Conservation (phyloP, 192 early-diverging fungal genomes). For the Linnemannia hyalina region DNA sequence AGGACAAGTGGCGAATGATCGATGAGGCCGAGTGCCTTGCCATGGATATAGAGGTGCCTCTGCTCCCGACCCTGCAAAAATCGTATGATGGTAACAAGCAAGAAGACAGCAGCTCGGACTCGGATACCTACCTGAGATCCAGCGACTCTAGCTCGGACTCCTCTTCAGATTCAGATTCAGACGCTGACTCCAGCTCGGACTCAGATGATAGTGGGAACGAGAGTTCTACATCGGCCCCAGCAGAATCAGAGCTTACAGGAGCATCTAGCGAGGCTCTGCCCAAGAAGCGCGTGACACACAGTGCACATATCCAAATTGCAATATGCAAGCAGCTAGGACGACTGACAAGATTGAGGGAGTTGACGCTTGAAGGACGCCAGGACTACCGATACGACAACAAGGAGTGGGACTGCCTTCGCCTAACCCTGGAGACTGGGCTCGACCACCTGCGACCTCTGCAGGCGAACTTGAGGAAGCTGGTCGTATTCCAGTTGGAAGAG, state of each 20-base stretch:
- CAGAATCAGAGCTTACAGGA: neutral
- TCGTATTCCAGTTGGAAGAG: constrained; percentile 10
- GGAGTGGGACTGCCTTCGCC: constrained; percentile 12
- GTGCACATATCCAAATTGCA: constrained; percentile 9
- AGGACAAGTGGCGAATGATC: neutral
- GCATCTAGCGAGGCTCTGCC: neutral
- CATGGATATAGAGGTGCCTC: neutral
- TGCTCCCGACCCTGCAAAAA: neutral
- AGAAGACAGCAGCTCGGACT: neutral
- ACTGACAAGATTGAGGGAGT: neutral
- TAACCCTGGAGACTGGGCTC: constrained; percentile 23
- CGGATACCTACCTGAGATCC: neutral
- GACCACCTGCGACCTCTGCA: constrained; percentile 19
- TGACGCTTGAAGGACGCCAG: constrained; percentile 11
- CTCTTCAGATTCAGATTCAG: neutral
- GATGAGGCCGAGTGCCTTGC: neutral
- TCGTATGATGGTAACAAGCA: neutral
- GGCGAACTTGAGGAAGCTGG: constrained; percentile 5
- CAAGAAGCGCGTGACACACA: neutral
- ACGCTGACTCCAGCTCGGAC: neutral
- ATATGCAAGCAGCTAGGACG: constrained; percentile 23
- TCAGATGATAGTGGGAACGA: neutral
- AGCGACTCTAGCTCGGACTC: neutral
- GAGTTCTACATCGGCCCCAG: neutral
- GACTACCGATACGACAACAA: neutral